A percentile compares a stretch with the other conserved stretches of the same genome.
Conservation (phyloP, 345 rosid species). For the Melaleuca quinquenervia region DNA sequence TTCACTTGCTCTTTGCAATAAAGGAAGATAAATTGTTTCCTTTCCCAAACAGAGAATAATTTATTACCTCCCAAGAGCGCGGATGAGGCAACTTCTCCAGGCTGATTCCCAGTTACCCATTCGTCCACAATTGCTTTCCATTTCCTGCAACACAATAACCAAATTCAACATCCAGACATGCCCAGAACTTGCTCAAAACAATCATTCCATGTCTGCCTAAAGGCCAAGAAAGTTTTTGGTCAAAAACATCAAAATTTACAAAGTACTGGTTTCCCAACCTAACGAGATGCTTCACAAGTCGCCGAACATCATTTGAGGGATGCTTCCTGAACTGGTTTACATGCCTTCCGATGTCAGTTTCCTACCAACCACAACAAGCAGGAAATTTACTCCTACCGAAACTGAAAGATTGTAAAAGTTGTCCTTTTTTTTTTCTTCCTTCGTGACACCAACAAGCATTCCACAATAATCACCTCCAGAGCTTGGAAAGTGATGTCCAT, state of each 20-base stretch:
- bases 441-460: neutral
- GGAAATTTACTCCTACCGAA: neutral
- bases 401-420: neutral
- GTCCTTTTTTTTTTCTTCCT: neutral
- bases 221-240: neutral
- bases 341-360: constrained; percentile 67
- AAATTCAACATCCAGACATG: neutral
- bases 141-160: constrained; percentile 39
- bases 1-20: neutral
- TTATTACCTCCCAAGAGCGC: constrained; percentile 54
- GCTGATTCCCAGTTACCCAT: constrained; percentile 85
- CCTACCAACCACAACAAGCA: constrained; percentile 22
- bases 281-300: constrained; percentile 83
- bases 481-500: constrained; percentile 96
- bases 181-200: neutral
- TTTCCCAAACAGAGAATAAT: neutral
- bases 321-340: constrained; percentile 72
- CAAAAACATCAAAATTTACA: neutral
- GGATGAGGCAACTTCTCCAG: constrained; percentile 60
- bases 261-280: constrained; percentile 18
- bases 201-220: neutral
- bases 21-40: neutral
- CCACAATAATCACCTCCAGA: constrained; percentile 43
- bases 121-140: constrained; percentile 94
- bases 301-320: constrained; percentile 58